Evolutionary conservation across 345 rosid species (phyloP).

Genomic region (Syzygium jambos): DNA sequence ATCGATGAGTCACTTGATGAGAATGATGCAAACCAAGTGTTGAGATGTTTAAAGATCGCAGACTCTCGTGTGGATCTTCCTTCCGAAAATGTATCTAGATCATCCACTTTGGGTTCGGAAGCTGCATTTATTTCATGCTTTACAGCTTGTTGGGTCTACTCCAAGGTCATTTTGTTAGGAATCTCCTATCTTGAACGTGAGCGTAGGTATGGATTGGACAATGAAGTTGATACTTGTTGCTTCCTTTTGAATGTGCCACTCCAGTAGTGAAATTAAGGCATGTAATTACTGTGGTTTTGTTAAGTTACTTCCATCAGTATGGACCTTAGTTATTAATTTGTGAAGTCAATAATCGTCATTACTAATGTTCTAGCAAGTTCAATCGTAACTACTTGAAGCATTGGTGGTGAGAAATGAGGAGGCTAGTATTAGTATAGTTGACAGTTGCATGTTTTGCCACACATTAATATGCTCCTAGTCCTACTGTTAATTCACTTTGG

Average conservation of each 20-base stretch:
- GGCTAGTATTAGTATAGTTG: background rate
- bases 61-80: slow-evolving; percentile 34
- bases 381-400: background rate
- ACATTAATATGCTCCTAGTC: background rate
- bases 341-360: background rate
- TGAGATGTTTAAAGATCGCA: slow-evolving; percentile 58
- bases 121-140: slow-evolving; percentile 32
- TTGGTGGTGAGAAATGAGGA: background rate
- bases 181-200: slow-evolving; percentile 75
- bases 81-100: slow-evolving; percentile 10
- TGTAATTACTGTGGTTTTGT: background rate
- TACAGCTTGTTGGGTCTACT: slow-evolving; percentile 74
- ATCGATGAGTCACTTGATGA: slow-evolving; percentile 82
- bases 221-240: background rate
- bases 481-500: background rate
- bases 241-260: background rate
- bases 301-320: background rate
- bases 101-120: slow-evolving; percentile 17
- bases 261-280: background rate
- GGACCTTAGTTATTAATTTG: background rate
- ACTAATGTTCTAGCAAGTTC: background rate
- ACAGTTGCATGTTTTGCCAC: background rate
- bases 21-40: slow-evolving; percentile 36
- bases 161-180: slow-evolving; percentile 78
- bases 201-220: slow-evolving; percentile 44